Evolutionary conservation across 805 yeast species (phyloP).

Genomic region (Myxozyma mucilagina): DNA sequence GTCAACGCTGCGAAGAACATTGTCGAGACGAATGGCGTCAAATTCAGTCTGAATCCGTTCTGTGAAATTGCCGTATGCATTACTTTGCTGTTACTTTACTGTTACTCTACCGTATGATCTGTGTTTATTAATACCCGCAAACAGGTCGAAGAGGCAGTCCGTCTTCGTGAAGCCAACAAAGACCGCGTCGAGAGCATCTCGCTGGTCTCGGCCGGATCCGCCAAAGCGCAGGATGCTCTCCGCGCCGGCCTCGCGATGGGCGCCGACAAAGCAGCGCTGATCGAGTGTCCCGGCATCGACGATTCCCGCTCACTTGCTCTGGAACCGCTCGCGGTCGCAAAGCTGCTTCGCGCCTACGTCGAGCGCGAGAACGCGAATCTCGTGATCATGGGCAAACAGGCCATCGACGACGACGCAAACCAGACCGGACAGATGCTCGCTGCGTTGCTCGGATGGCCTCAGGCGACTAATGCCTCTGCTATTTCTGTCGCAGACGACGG

Average conservation of each 20-base stretch:
- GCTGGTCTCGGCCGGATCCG: conserved; percentile 87
- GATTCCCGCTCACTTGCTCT: conserved; percentile 40
- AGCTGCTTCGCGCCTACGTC: conserved; percentile 71
- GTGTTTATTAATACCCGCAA: background rate
- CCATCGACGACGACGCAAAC: conserved; percentile 92
- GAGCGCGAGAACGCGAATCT: conserved; percentile 71
- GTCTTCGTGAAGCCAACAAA: conserved; percentile 66
- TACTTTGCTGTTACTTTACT: background rate
- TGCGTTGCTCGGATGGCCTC: conserved; percentile 92
- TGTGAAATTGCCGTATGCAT: conserved; percentile 80
- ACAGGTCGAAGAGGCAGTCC: conserved; percentile 80
- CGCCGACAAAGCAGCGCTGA: conserved; percentile 78
- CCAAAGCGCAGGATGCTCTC: conserved; percentile 82
- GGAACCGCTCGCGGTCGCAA: conserved; percentile 89
- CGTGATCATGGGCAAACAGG: conserved; percentile 91
- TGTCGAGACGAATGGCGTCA: conserved; percentile 83
- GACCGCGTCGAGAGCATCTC: conserved; percentile 73
- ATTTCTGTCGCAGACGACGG: conserved; percentile 59
- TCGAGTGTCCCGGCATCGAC: conserved; percentile 58
- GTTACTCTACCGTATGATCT: background rate
- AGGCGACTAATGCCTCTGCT: conserved; percentile 91
- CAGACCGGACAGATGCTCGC: conserved; percentile 98
- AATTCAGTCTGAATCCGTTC: conserved; percentile 92
- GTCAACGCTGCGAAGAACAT: conserved; percentile 83
- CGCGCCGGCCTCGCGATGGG: conserved; percentile 94